Evolutionary conservation across 345 rosid genomes (phyloP).

Genomic region (Stellera chamaejasme): DNA sequence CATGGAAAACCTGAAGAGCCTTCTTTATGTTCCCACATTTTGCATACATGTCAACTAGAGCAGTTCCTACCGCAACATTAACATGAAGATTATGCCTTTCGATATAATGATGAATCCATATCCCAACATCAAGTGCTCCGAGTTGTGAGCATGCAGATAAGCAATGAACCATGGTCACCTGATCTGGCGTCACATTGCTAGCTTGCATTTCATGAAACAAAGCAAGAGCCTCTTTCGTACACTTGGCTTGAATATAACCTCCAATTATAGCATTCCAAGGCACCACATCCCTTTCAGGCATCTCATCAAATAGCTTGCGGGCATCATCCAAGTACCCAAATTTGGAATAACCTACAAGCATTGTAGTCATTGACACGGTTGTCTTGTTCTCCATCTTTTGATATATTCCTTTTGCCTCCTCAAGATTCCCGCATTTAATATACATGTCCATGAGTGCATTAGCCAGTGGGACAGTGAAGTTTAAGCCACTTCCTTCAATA

Average conservation of each 20-base stretch:
- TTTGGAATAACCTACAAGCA: conserved; percentile 69
- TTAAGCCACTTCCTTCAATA: conserved; percentile 32
- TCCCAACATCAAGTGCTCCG: conserved; percentile 77
- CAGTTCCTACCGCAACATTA: conserved; percentile 65
- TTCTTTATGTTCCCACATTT: conserved; percentile 73
- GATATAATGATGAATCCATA: conserved; percentile 75
- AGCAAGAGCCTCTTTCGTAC: conserved; percentile 56
- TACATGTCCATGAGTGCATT: conserved; percentile 90
- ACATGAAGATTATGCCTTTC: conserved; percentile 44
- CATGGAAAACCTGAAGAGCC: conserved; percentile 61
- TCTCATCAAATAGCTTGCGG: conserved; percentile 41
- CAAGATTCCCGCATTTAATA: conserved; percentile 59
- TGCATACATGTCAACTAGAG: conserved; percentile 79
- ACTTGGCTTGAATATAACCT: conserved; percentile 54
- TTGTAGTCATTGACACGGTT: conserved; percentile 64
- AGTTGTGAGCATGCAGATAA: conserved; percentile 84
- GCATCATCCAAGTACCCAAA: conserved; percentile 49
- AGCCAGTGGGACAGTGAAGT: conserved; percentile 45
- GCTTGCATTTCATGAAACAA: conserved; percentile 78
- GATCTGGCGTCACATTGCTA: conserved; percentile 45
- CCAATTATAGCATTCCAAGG: conserved; percentile 88
- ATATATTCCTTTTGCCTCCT: conserved; percentile 42
- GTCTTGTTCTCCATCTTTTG: conserved; percentile 46
- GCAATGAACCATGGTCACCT: conserved; percentile 75
- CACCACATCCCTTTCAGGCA: conserved; percentile 70